Evolutionary conservation across 305 asterid genomes (phyloP).

Genomic region (Solanum aculeatissimum): DNA sequence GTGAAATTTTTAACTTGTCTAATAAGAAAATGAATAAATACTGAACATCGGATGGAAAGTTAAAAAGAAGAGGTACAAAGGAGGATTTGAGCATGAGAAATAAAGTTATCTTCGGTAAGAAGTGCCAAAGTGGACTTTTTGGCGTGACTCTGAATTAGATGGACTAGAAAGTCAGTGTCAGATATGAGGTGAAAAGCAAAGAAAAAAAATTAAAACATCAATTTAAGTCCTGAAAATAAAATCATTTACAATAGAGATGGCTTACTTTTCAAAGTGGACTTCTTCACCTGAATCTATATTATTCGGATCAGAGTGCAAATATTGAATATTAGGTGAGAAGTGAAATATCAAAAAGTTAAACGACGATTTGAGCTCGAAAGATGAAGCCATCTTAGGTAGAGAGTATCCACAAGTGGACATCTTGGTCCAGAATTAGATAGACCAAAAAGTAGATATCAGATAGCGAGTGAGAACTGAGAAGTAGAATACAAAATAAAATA

Average conservation of each 20-base stretch:
- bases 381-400: neutral
- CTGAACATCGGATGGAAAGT: neutral
- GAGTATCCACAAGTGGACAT: neutral
- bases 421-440: neutral
- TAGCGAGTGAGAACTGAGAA: fast-evolving
- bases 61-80: neutral
- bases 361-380: neutral
- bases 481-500: neutral
- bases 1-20: neutral
- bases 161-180: neutral
- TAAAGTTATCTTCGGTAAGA: neutral
- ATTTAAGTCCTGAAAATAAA: neutral
- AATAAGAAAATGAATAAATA: neutral
- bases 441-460: neutral
- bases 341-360: neutral
- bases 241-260: neutral
- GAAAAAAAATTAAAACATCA: neutral
- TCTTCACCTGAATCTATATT: neutral
- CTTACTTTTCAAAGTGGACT: neutral
- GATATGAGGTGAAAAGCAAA: neutral
- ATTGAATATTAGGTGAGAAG: neutral
- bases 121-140: neutral
- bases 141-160: neutral
- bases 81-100: neutral
- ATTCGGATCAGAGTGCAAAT: neutral